A percentile compares a stretch with the other conserved stretches of the same genome.
Conservation (phyloP, 495 filamentous ascomycete species). For the Podospora conica region DNA sequence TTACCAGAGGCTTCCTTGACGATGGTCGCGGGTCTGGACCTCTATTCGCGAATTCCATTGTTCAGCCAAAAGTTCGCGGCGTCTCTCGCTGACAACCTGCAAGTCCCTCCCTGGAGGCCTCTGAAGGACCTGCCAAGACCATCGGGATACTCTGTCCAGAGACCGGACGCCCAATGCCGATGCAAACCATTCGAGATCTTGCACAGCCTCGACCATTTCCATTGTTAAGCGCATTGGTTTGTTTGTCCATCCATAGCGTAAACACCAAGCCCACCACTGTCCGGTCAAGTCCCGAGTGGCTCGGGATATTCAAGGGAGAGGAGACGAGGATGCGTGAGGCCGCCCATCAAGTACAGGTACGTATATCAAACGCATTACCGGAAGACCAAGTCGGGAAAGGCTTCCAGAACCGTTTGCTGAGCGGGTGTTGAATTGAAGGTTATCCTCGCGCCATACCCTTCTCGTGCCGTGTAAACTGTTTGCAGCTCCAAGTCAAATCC, state of each 20-base stretch:
- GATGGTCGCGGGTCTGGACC: background rate
- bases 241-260: background rate
- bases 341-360: background rate
- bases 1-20: no score
- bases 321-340: background rate
- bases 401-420: background rate
- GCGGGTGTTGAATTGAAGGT: background rate
- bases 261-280: background rate
- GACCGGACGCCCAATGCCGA: background rate
- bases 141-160: background rate
- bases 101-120: background rate
- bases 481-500: background rate
- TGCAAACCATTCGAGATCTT: background rate
- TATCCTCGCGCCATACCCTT: background rate
- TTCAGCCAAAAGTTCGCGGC: background rate
- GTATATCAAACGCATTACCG: background rate
- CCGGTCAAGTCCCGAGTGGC: background rate
- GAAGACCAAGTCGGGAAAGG: background rate
- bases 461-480: background rate
- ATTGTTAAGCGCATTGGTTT: background rate
- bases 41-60: background rate
- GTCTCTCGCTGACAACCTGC: no score
- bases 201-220: background rate
- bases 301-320: background rate
- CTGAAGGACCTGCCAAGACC: background rate